Evolutionary conservation across 2,329 filamentous ascomycete genomes (phyloP).

Genomic region (Xylaria sp.): DNA sequence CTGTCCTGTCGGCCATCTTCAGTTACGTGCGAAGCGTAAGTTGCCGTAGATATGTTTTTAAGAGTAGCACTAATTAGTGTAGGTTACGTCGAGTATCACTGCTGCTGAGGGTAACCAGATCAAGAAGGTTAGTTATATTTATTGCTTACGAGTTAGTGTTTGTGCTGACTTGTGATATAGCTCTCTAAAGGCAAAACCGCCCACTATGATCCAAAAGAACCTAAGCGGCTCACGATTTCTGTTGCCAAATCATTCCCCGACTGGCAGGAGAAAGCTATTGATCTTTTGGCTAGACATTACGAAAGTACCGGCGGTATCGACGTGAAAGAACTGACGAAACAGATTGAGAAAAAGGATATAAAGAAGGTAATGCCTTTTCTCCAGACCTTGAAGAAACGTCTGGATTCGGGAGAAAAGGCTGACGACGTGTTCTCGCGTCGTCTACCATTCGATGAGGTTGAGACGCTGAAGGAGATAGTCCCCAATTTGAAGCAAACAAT

Average conservation of each 20-base stretch:
- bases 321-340: slow-evolving; percentile 65
- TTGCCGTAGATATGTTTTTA: slow-evolving; percentile 53
- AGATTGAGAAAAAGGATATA: slow-evolving; percentile 67
- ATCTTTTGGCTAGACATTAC: slow-evolving; percentile 69
- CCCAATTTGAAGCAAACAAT: slow-evolving; percentile 77
- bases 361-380: slow-evolving; percentile 99
- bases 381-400: slow-evolving; percentile 83
- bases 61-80: slow-evolving; percentile 6
- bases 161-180: slow-evolving; percentile 26
- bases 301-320: slow-evolving; percentile 51
- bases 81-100: slow-evolving; percentile 77
- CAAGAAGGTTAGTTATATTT: slow-evolving; percentile 75
- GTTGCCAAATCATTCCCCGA: slow-evolving; percentile 81
- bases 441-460: slow-evolving; percentile 85
- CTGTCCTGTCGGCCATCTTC: slow-evolving; percentile 78
- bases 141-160: too few species aligned
- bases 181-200: slow-evolving; percentile 85
- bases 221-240: slow-evolving; percentile 91
- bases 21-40: slow-evolving; percentile 74
- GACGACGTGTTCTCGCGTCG: slow-evolving; percentile 82
- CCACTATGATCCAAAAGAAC: slow-evolving; percentile 87
- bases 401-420: slow-evolving; percentile 75
- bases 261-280: slow-evolving; percentile 93
- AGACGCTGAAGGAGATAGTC: slow-evolving; percentile 80
- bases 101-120: slow-evolving; percentile 83